phyloP scores from a whole-genome alignment of 306 rosid genomes.

The Casuarina cunninghamiana region DNA sequence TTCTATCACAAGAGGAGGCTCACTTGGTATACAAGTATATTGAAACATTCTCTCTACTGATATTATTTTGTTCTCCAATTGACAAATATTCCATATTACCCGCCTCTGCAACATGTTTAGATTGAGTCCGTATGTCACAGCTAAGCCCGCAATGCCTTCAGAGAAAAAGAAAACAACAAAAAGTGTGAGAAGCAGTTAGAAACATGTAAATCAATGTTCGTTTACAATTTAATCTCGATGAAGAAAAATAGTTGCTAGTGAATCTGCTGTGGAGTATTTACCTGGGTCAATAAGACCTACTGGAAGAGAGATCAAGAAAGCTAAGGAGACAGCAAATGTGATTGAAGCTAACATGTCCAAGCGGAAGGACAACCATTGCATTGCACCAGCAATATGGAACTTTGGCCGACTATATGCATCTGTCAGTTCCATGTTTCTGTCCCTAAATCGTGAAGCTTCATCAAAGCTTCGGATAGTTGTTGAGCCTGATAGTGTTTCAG shows the following conservation, averaged over 20 bases:
- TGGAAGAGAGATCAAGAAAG: conserved; percentile 70
- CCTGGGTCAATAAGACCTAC: conserved; percentile 63
- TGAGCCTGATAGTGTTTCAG: conserved; percentile 79
- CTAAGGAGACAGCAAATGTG: conserved; percentile 58
- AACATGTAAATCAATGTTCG: background rate
- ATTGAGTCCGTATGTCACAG: conserved; percentile 81
- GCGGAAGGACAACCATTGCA: conserved; percentile 76
- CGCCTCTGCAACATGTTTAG: conserved; percentile 50
- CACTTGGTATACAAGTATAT: conserved; percentile 65
- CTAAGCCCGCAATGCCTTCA: conserved; percentile 81
- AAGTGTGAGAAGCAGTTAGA: background rate
- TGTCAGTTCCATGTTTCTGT: conserved; percentile 50
- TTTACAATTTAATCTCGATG: background rate
- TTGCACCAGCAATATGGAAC: conserved; percentile 54
- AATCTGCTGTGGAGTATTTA: conserved; percentile 27
- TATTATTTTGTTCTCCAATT: conserved; percentile 75
- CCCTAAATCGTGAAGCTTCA: conserved; percentile 66
- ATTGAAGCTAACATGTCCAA: conserved; percentile 61
- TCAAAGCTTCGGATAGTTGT: conserved; percentile 79
- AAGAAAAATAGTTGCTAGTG: background rate
- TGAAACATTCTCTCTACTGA: conserved; percentile 86
- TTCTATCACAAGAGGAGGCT: conserved; percentile 69
- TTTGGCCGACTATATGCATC: conserved; percentile 70
- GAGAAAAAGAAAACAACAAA: background rate
- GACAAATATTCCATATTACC: conserved; percentile 54